These are phyloP conservation scores for Phytophthora citricola DNA, from an alignment of 352 stramenopile genomes.

Conservation along the genomic window DNA sequence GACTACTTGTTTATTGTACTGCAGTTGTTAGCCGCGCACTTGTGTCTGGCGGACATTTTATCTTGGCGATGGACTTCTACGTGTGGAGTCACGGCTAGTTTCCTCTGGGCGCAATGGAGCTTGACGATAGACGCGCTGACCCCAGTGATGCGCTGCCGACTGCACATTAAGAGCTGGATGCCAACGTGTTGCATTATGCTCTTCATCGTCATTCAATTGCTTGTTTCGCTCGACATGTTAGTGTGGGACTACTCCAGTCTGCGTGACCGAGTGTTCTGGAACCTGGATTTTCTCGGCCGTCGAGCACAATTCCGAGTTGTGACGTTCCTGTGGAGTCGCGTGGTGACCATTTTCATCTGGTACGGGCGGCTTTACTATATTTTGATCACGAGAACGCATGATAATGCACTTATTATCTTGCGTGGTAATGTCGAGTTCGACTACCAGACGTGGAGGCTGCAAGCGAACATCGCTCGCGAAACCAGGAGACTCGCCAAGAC, in stretches of 20 bases:
- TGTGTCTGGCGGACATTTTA: conserved; percentile 35
- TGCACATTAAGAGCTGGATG: conserved; percentile 33
- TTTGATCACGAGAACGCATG: conserved; percentile 26
- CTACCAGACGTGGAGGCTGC: conserved; percentile 26
- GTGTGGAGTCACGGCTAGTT: conserved; percentile 23
- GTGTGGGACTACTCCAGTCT: conserved; percentile 24
- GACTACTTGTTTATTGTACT: conserved; percentile 36
- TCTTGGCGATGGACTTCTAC: conserved; percentile 27
- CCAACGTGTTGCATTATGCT: conserved; percentile 28
- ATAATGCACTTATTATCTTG: conserved; percentile 34
- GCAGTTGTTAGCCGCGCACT: conserved; percentile 30
- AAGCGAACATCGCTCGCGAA: conserved; percentile 22
- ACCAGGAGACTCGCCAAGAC: background rate
- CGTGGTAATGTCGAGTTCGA: conserved; percentile 38
- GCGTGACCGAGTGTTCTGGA: conserved; percentile 33
- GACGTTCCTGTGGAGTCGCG: conserved; percentile 36
- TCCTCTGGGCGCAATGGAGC: conserved; percentile 21
- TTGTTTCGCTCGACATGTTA: conserved; percentile 25
- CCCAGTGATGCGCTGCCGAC: conserved; percentile 20
- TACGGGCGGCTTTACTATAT: conserved; percentile 32
- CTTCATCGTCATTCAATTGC: conserved; percentile 32
- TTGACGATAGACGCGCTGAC: conserved; percentile 31
- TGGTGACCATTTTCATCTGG: conserved; percentile 37
- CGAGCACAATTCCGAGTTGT: conserved; percentile 31
- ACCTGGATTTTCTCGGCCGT: conserved; percentile 25